Evolutionary conservation across 2,329 filamentous ascomycete species (phyloP).

Genomic region (Aspergillus quadricinctus): DNA sequence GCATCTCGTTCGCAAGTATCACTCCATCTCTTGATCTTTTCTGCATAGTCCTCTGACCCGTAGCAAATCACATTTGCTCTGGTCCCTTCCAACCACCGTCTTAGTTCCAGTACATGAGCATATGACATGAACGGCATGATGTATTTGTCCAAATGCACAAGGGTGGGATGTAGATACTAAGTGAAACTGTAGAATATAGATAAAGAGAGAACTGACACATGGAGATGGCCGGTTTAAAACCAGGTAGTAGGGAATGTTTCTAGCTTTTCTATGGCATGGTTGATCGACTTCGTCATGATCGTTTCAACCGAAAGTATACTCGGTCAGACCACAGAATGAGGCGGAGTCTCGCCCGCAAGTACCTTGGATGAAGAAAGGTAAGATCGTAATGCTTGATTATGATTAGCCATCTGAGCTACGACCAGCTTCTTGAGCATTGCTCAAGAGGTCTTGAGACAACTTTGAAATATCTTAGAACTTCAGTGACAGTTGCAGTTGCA

Average conservation of each 20-base stretch:
- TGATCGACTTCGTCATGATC: not conserved
- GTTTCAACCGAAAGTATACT: not conserved
- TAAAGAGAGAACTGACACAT: not conserved
- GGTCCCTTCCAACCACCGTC: constrained; percentile 6
- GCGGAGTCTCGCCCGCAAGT: not conserved
- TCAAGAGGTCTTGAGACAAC: no score
- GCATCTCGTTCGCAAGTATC: constrained; percentile 10
- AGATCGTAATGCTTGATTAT: not conserved
- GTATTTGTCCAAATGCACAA: not conserved
- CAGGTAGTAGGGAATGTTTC: not conserved
- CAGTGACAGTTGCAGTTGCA: not conserved
- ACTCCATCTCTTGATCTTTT: constrained; percentile 10
- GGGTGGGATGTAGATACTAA: no score
- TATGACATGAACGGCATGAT: constrained; percentile 9
- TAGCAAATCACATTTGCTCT: constrained; percentile 7
- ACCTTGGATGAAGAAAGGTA: not conserved
- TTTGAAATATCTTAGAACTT: no score
- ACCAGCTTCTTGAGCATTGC: not conserved
- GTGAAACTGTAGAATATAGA: no score
- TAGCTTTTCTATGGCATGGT: not conserved
- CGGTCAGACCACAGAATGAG: not conserved
- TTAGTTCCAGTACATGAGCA: constrained; percentile 4
- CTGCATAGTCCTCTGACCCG: constrained; percentile 4
- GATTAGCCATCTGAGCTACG: not conserved
- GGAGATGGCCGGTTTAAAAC: not conserved